Evolutionary conservation across 139 green algal species (phyloP).

Genomic region (Micractinium conductrix): DNA sequence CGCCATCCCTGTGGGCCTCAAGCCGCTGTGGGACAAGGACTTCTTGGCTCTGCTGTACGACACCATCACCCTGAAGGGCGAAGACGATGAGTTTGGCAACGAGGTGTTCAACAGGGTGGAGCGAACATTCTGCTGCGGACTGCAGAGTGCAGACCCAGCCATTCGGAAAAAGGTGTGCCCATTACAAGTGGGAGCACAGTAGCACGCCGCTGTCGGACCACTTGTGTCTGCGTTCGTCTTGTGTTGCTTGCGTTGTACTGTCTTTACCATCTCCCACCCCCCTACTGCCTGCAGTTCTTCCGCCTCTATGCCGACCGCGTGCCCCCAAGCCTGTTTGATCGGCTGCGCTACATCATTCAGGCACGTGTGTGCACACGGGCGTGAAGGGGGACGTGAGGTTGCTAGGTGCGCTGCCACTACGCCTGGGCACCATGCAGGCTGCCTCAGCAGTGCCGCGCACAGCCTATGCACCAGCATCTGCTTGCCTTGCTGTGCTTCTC

Average conservation of each 20-base stretch:
- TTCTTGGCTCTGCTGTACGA: conserved; percentile 79
- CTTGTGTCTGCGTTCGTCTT: no score
- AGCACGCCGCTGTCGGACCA: no score
- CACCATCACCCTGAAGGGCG: conserved; percentile 35
- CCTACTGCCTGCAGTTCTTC: conserved; percentile 78
- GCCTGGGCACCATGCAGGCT: background rate
- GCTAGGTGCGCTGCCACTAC: no score
- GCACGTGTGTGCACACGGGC: background rate
- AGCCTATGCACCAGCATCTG: background rate
- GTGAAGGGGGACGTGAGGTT: no score
- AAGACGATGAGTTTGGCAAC: conserved; percentile 13
- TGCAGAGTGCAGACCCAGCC: conserved; percentile 73
- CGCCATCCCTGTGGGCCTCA: conserved; percentile 40
- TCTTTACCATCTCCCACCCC: background rate
- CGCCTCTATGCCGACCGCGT: conserved; percentile 84
- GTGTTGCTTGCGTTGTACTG: no score
- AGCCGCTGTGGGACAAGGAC: conserved; percentile 68
- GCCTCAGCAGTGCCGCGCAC: background rate
- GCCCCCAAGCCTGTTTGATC: conserved; percentile 77
- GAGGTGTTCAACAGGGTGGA: conserved; percentile 93
- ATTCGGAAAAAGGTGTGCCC: conserved; percentile 19
- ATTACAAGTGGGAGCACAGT: no score
- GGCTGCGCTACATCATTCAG: conserved; percentile 92
- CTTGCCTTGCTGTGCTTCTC: background rate
- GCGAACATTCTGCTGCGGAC: conserved; percentile 86